phyloP scores from a whole-genome alignment of 345 rosid genomes.

The Orychophragmus violaceus region DNA sequence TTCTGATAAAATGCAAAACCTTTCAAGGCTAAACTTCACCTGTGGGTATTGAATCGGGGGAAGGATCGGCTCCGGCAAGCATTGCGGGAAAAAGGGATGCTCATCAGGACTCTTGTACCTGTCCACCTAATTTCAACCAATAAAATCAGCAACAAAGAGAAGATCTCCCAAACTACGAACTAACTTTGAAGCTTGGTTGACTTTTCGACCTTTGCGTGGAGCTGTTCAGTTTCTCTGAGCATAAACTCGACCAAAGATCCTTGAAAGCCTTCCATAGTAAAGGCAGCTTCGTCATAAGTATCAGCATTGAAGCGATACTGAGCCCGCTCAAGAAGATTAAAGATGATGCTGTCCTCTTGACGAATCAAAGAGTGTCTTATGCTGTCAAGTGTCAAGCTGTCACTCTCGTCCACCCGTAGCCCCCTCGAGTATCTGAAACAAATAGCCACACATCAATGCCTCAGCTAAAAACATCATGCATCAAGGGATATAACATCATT shows the following conservation, averaged over 20 bases:
- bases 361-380: conserved; percentile 50
- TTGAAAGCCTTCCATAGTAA: conserved; percentile 52
- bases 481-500: background rate
- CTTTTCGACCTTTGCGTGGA: conserved; percentile 45
- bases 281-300: conserved; percentile 48
- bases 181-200: background rate
- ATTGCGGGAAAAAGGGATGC: conserved; percentile 59
- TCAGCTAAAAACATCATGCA: background rate
- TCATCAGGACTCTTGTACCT: conserved; percentile 71
- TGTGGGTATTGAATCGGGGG: conserved; percentile 58
- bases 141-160: conserved; percentile 1
- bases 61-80: conserved; percentile 48
- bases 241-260: conserved; percentile 61
- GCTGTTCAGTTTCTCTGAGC: conserved; percentile 62
- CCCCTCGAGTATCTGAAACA: conserved; percentile 25
- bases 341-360: conserved; percentile 71
- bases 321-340: conserved; percentile 55
- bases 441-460: background rate
- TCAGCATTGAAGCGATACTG: conserved; percentile 56
- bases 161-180: background rate
- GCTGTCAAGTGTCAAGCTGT: conserved; percentile 52
- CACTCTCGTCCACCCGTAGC: conserved; percentile 47
- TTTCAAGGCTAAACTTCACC: conserved; percentile 23
- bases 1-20: background rate
- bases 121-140: conserved; percentile 40